These are phyloP conservation scores for Mucor irregularis DNA, from an alignment of 371 early-diverging fungal genomes.

Conservation along the genomic window DNA sequence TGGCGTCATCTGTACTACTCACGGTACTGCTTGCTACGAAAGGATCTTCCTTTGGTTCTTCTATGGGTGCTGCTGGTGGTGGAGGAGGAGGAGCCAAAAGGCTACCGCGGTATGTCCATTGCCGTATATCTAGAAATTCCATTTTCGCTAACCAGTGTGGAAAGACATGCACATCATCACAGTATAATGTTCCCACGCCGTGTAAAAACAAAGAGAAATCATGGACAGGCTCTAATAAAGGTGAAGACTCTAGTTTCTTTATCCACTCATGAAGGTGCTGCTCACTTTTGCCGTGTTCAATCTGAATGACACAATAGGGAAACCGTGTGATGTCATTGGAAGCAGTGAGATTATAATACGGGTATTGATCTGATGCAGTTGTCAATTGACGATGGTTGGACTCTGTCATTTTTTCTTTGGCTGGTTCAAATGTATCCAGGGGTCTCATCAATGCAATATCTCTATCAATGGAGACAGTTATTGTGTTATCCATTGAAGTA, in stretches of 20 bases:
- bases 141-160: conserved; percentile 11
- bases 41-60: neutral
- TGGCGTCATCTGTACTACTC: neutral
- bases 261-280: neutral
- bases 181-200: conserved; percentile 13
- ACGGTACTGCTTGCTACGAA: neutral
- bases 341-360: neutral
- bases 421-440: neutral
- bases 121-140: conserved; percentile 4
- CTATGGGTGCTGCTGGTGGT: too few relatives aligned
- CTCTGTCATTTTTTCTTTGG: too few relatives aligned
- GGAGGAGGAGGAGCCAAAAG: too few relatives aligned
- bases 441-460: conserved; percentile 17
- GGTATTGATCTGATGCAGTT: neutral
- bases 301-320: conserved; percentile 23
- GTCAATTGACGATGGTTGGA: too few relatives aligned
- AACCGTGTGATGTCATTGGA: neutral
- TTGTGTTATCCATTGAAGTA: neutral
- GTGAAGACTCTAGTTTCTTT: neutral
- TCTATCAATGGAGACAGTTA: conserved; percentile 18
- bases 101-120: neutral
- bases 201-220: conserved; percentile 21
- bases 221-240: conserved; percentile 3
- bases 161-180: conserved; percentile 8
- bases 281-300: neutral